These are phyloP conservation scores for Ustilago nuda DNA, from an alignment of 1,284 basidiomycete species.

Conservation along the genomic window DNA sequence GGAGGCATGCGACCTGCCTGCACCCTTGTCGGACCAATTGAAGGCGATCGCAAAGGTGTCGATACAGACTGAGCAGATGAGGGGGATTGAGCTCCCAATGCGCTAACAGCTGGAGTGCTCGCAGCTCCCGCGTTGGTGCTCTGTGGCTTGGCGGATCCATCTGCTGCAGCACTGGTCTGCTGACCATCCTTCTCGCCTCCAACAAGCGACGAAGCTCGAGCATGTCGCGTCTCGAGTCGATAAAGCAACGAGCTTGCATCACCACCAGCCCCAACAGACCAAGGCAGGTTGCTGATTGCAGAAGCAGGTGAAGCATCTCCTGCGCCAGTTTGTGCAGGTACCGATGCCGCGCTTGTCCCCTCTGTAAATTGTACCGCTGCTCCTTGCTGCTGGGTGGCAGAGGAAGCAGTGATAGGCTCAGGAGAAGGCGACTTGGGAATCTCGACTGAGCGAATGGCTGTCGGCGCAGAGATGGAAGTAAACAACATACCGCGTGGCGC, in stretches of 20 bases:
- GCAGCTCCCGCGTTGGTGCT: conserved; percentile 1
- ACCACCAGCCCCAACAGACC: conserved; percentile 5
- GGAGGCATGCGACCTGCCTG: conserved; percentile 25
- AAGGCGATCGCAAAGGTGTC: conserved; percentile 28
- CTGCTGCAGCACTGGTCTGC: conserved; percentile 5
- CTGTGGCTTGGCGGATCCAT: conserved; percentile 26
- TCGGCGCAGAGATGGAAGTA: conserved; percentile 50
- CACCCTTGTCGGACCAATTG: conserved; percentile 20
- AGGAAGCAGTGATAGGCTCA: conserved; percentile 13
- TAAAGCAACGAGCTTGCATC: conserved; percentile 29
- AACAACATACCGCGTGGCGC: conserved; percentile 37
- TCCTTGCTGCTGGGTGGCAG: conserved; percentile 6
- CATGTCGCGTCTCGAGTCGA: conserved; percentile 28
- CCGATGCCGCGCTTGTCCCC: not conserved
- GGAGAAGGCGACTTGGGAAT: conserved; percentile 62
- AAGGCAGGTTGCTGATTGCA: conserved; percentile 1
- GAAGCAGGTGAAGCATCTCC: conserved; percentile 11
- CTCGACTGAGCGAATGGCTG: conserved; percentile 57
- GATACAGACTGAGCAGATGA: conserved; percentile 3
- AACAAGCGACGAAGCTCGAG: conserved; percentile 13
- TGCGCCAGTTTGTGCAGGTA: conserved; percentile 9
- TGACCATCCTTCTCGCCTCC: conserved; percentile 13
- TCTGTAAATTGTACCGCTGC: conserved; percentile 3
- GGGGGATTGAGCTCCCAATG: not conserved
- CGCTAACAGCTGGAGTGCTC: conserved; percentile 3